phyloP scores from a whole-genome alignment of 306 rosid genomes.

The Notholithocarpus densiflorus region DNA sequence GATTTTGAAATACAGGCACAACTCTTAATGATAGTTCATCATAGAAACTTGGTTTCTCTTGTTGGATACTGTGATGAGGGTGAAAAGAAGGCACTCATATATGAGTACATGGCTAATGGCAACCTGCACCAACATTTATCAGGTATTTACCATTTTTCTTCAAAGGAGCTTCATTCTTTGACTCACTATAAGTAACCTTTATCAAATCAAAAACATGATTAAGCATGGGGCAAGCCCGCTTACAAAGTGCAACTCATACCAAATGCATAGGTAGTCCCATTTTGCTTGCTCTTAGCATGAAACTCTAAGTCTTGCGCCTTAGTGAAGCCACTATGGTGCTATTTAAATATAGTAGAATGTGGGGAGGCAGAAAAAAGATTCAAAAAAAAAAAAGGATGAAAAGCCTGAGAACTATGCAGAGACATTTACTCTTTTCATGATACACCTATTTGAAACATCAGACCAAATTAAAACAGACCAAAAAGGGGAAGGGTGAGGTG shows the following conservation, averaged over 20 bases:
- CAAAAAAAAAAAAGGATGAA: too few species aligned
- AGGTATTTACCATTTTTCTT: background rate
- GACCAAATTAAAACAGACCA: too few species aligned
- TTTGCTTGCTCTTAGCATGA: too few species aligned
- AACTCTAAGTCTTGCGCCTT: too few species aligned
- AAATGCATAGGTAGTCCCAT: too few species aligned
- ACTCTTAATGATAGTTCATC: constrained; percentile 25
- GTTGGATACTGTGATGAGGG: constrained; percentile 18
- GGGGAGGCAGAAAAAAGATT: too few species aligned
- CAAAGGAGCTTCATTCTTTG: background rate
- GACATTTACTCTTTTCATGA: background rate
- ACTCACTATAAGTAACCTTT: background rate
- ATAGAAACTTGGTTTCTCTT: constrained; percentile 25
- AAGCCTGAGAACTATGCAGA: background rate
- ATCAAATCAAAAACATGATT: background rate
- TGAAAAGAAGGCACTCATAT: too few species aligned
- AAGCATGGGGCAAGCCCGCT: background rate
- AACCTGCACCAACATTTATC: constrained; percentile 8
- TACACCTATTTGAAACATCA: too few species aligned
- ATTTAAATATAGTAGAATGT: too few species aligned
- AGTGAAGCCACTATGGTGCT: too few species aligned
- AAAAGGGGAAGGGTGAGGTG: too few species aligned
- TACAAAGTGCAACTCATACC: background rate
- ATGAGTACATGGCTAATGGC: constrained; percentile 12
- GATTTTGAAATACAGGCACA: constrained; percentile 15